phyloP scores from a whole-genome alignment of 164 flowering plant genomes.

The Vitis cinerea region DNA sequence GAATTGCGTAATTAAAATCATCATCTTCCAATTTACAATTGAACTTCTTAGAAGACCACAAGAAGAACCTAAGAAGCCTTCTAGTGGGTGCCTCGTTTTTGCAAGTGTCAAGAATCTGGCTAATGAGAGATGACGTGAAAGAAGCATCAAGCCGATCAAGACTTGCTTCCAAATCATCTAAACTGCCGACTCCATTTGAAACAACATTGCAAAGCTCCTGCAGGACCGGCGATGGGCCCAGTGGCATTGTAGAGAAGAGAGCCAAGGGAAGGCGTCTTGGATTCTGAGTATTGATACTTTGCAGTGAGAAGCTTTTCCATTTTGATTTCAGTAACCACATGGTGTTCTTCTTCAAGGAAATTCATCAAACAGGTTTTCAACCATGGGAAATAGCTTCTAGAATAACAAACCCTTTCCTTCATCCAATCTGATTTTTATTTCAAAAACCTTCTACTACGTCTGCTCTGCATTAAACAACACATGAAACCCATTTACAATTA shows the following conservation, averaged over 20 bases:
- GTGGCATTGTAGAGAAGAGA: constrained; percentile 12
- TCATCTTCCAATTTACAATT: constrained; percentile 34
- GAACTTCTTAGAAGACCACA: constrained; percentile 52
- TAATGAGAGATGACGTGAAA: constrained; percentile 47
- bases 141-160: constrained; percentile 26
- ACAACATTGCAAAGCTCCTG: constrained; percentile 45
- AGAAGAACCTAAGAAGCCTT: constrained; percentile 69
- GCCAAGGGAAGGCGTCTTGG: not conserved
- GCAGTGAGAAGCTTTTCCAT: constrained; percentile 8
- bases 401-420: too few species aligned
- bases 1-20: constrained; percentile 52
- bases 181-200: constrained; percentile 45
- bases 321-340: constrained; percentile 14
- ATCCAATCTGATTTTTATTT: too few species aligned
- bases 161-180: constrained; percentile 65
- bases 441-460: too few species aligned
- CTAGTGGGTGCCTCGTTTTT: constrained; percentile 55
- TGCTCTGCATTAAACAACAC: too few species aligned
- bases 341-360: constrained; percentile 24
- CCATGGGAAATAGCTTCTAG: too few species aligned
- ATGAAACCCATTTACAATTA: too few species aligned
- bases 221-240: constrained; percentile 14
- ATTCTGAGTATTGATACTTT: constrained; percentile 5
- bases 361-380: constrained; percentile 25
- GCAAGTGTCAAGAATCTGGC: constrained; percentile 48